Evolutionary conservation across 768 basidiomycete species (phyloP).

Genomic region (Rhodotorula graminis): DNA sequence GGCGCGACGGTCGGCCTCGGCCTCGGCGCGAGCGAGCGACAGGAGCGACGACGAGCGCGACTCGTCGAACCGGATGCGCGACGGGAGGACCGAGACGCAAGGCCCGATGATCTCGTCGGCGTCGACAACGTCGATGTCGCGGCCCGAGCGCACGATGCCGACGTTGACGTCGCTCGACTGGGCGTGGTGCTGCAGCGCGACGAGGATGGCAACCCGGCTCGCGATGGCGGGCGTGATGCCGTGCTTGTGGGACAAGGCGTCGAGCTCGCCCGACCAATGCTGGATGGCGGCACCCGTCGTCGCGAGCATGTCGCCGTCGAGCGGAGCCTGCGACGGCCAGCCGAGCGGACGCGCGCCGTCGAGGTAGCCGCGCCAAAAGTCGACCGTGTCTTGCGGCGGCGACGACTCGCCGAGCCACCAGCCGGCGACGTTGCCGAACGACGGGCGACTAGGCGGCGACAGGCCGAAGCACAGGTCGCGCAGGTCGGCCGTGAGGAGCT

Average conservation of each 20-base stretch:
- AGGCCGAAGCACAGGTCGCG: constrained; percentile 27
- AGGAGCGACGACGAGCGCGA: neutral
- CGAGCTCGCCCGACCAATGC: constrained; percentile 31
- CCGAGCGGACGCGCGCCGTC: constrained; percentile 7
- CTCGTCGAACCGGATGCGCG: constrained; percentile 19
- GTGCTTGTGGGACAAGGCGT: constrained; percentile 6
- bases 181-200: constrained; percentile 27
- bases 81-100: constrained; percentile 38
- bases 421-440: constrained; percentile 23
- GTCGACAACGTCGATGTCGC: constrained; percentile 33
- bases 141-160: constrained; percentile 34
- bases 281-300: constrained; percentile 21
- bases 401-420: constrained; percentile 25
- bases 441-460: constrained; percentile 6
- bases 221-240: constrained; percentile 39
- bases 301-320: constrained; percentile 27
- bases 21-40: constrained; percentile 17
- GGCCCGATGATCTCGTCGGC: constrained; percentile 37
- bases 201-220: constrained; percentile 28
- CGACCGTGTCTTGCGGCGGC: neutral
- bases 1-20: constrained; percentile 31
- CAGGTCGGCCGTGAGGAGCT: constrained; percentile 36
- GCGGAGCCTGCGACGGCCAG: constrained; percentile 23
- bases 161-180: constrained; percentile 11
- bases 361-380: constrained; percentile 34